Base-by-base conservation (phyloP, 2,329 filamentous ascomycete genomes). In the Phialophora macrospora region DNA sequence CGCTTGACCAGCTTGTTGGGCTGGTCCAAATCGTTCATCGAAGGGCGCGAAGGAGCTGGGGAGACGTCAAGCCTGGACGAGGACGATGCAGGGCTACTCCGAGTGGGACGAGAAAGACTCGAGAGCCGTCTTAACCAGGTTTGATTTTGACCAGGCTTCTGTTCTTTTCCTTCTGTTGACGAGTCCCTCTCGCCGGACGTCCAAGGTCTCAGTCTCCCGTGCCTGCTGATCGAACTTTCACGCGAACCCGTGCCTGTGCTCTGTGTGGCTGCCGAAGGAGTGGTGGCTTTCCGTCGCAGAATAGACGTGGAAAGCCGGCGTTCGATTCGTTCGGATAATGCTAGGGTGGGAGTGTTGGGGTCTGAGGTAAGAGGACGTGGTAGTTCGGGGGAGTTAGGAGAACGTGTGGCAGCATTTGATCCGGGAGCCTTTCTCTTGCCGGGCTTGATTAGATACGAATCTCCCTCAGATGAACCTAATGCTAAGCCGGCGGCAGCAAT, bases 1-100 rank as follows among this genome's bases (percentile, higher is more conserved):
- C 87, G 83, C 76, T 89, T 89, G 60, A 89, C 84, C 8, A 89
- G 80, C 75, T 87, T 88, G 77, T 89, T 89, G 26, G 83, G 84
- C 26, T 79, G 76, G 54, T 79, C 70, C n/a, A 63, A 24, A 7
- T 65, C 65, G 14, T 60, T 64, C 11, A 67, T 26, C 9, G 67
- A 66, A 34, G 63, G 56, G 5, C 60, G 60, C n/a, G 65, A 60
- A 41, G 59, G 41, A 22, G 20, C 51, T 4, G 57, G 54, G 30
- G 65, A 61, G 8, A 67, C 59, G 55, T 70, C 69, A 7, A 68
- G 30, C 44, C 64, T 62, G 22, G 64, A 66, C 17, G 77, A 75
- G 60, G 73, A 64, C 48, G 79, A 75, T 12, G 73, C 73, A 22
- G 72, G 67, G 52, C 64, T 66, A 34, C 60, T 44, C 26, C 64